Evolutionary conservation across 805 yeast genomes (phyloP), one percentile per base, ranked within the genome.

Genomic region (Yueomyces sinensis): DNA sequence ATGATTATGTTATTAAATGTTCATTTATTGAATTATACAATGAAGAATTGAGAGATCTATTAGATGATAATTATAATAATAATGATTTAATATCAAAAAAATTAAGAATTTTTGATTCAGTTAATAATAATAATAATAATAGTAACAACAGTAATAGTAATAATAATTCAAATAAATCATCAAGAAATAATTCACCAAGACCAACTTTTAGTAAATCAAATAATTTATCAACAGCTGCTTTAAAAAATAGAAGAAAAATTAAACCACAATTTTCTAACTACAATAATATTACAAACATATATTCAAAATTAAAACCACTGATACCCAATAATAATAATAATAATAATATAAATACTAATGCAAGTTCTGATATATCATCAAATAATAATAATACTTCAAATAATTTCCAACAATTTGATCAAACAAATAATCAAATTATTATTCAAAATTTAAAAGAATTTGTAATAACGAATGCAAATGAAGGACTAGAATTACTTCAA

Each of bases 11-110:
- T 23, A 84, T 81, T 15, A 78, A 76, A 50, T 70, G 84, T 41
- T 81, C 94, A 0, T 87, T 80, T 52, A 68, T 84, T 35, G 96
- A 86, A 52, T 61, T 86, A 15, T 87, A 86, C 59, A 84, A 86
- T 47, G 96, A 86, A 53, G 94, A 83, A 45, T 61, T 87, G 32
- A 66, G 71, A 33, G 95, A 86, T 50, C 63, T 86, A 36, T 58
- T 86, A 34, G 62, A 62, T 45, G 83, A 76, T 41, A 44, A 56
- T 6, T 16, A 33, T 15, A 27, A 14, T 29, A 41, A 32, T 17
- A 30, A 38, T n/a, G 23, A 35, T 3, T 31, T 42, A 4, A 31
- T 28, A 27, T 23, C 14, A 5, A 36, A 36, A 30, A 36, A 36
- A 30, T 18, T 31, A 25, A 32, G 32, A 27, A 36, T 31, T 39